Evolutionary conservation across 345 rosid genomes (phyloP).

Genomic region (Hirschfeldia incana): DNA sequence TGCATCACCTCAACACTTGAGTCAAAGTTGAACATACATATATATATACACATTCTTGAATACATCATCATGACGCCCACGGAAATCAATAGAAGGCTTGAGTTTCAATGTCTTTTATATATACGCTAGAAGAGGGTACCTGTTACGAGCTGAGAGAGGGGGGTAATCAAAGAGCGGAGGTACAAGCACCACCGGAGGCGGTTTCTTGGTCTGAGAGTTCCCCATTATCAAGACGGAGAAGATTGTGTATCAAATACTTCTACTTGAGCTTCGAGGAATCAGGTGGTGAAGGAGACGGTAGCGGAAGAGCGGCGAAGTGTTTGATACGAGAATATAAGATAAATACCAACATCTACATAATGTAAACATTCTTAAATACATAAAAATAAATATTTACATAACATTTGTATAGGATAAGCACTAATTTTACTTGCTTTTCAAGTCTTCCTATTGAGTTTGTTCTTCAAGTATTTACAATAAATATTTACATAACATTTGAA

Average conservation of each 20-base stretch:
- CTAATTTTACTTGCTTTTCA: background rate
- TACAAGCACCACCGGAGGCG: slow-evolving; percentile 84
- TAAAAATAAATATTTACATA: no score
- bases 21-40: background rate
- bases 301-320: background rate
- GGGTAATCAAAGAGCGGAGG: slow-evolving; percentile 95
- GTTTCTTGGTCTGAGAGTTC: slow-evolving; percentile 54
- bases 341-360: background rate
- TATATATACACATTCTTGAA: no score
- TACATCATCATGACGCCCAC: background rate
- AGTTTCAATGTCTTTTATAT: background rate
- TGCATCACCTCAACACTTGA: background rate
- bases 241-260: background rate
- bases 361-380: background rate
- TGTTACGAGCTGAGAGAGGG: slow-evolving; percentile 83
- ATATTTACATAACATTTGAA: background rate
- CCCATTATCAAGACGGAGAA: slow-evolving; percentile 47
- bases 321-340: background rate
- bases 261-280: background rate
- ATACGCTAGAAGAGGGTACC: slow-evolving; percentile 42
- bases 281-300: background rate
- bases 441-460: background rate
- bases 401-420: no score
- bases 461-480: background rate
- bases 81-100: background rate